phyloP scores from a whole-genome alignment of 768 basidiomycete species.

The Amanita pseudoporphyria region DNA sequence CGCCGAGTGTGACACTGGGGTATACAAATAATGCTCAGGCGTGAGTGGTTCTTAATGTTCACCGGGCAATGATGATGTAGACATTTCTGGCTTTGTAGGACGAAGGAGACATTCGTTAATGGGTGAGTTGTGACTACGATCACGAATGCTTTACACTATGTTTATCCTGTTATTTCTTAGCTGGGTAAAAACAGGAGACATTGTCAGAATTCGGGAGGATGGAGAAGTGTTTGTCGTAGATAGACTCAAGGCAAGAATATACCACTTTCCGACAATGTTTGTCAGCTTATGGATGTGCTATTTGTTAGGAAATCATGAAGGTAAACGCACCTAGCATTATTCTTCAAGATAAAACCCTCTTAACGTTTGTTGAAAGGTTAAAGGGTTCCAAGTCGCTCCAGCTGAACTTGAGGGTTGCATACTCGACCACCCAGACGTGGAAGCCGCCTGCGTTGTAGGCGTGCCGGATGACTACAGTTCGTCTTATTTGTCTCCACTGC shows the following conservation, averaged over 20 bases:
- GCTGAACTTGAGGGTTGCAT: slow-evolving; percentile 64
- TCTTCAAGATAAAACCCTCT: not conserved
- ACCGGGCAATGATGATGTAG: not conserved
- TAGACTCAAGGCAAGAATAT: slow-evolving; percentile 41
- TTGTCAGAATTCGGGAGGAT: slow-evolving; percentile 43
- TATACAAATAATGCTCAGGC: slow-evolving; percentile 54
- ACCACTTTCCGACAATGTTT: not conserved
- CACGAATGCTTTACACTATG: not conserved
- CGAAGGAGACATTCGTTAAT: slow-evolving; percentile 57
- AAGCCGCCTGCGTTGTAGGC: slow-evolving; percentile 55
- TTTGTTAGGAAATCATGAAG: slow-evolving; percentile 37
- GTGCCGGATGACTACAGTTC: slow-evolving; percentile 55
- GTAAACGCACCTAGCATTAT: slow-evolving; percentile 9
- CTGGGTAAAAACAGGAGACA: slow-evolving; percentile 65
- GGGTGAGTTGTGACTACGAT: slow-evolving; percentile 31
- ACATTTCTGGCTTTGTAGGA: slow-evolving; percentile 27
- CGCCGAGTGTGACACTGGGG: slow-evolving; percentile 44
- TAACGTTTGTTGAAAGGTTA: slow-evolving; percentile 29
- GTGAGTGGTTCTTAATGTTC: slow-evolving; percentile 29
- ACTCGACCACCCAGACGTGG: slow-evolving; percentile 49
- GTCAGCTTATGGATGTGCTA: not conserved
- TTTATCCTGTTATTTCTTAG: slow-evolving; percentile 21
- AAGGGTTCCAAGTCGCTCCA: slow-evolving; percentile 67
- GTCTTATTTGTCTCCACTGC: slow-evolving; percentile 10
- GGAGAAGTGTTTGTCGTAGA: slow-evolving; percentile 54